Base-by-base conservation (phyloP, 2,329 filamentous ascomycete genomes). In the Orbilia javanica region DNA sequence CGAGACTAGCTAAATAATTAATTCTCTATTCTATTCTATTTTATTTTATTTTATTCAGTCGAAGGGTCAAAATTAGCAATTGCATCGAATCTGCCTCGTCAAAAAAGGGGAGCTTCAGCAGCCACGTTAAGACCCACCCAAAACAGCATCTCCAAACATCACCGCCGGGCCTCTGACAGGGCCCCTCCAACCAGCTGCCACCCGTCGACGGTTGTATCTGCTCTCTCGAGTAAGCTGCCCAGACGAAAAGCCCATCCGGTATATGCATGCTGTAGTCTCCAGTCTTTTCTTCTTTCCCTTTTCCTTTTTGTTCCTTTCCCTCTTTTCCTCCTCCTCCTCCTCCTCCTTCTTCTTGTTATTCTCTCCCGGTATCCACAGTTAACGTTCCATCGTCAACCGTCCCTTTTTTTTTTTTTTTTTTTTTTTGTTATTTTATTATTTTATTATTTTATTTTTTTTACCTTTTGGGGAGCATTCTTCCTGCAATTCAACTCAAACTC, bases 361-460 rank as follows among this genome's bases (percentile, higher is more conserved):
- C 25, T 52, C 50, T 55, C 48, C 57, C 34, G 13, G 27, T 55
- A 34, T 50, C 27, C 34, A 20, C 60, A 66, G 39, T 48, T 73
- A 66, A 50, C 69, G 69, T 66, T 36, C 57, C 68, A 64, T 72
- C 68, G 46, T 65, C 68, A 72, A 72, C 36, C 34, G 69, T 66
- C 69, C 62, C 69, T 73, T 73, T 66, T 73, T 50, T 36, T 50
- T n/a, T n/a, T n/a, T n/a, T n/a, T n/a, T n/a, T n/a, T n/a, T n/a
- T n/a, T n/a, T n/a, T n/a, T n/a, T n/a, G n/a, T n/a, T n/a, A n/a
- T n/a, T n/a, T n/a, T n/a, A n/a, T n/a, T n/a, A n/a, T n/a, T n/a
- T n/a, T n/a, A n/a, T n/a, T n/a, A n/a, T n/a, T n/a, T n/a, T n/a
- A n/a, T n/a, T n/a, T n/a, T n/a, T n/a, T n/a, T n/a, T n/a, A n/a